Percentiles rank a stretch among this genome's conserved stretches.
These are phyloP conservation scores for Nitzschia inconspicua DNA, from an alignment of 108 stramenopile species.

Conservation along the genomic window DNA sequence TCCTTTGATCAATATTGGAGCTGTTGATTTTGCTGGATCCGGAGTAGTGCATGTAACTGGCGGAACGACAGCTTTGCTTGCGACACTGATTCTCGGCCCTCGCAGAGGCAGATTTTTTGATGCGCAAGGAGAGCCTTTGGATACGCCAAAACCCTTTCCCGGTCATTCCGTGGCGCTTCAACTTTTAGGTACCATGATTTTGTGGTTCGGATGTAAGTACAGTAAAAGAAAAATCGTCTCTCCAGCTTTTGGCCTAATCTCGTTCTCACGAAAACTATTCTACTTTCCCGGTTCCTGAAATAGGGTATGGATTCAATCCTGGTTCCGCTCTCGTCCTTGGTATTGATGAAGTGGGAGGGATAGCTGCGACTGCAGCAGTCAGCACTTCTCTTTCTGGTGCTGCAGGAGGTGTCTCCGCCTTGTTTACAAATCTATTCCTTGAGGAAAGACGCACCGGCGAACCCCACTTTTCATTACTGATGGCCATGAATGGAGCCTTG, in stretches of 20 bases:
- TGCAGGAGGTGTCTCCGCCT: conserved; percentile 41
- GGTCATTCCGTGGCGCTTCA: conserved; percentile 76
- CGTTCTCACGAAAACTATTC: not conserved
- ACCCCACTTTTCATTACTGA: conserved; percentile 38
- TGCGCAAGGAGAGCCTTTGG: conserved; percentile 47
- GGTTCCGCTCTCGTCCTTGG: conserved; percentile 74
- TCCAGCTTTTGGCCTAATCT: not conserved
- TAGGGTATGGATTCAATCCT: conserved; percentile 93
- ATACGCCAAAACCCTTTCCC: conserved; percentile 47
- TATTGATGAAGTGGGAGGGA: conserved; percentile 27
- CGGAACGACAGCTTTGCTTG: conserved; percentile 60
- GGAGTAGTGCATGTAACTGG: conserved; percentile 77
- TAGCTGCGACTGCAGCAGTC: conserved; percentile 74
- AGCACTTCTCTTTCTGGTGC: conserved; percentile 67
- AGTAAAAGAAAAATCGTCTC: not conserved
- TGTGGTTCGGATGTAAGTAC: conserved; percentile 84
- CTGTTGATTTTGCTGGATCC: conserved; percentile 78
- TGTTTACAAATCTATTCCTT: conserved; percentile 43
- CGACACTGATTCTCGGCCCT: conserved; percentile 49
- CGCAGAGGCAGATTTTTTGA: conserved; percentile 54
- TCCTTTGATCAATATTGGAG: conserved; percentile 43
- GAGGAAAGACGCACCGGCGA: conserved; percentile 47
- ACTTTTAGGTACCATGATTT: conserved; percentile 66
- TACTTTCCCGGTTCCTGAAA: conserved; percentile 48
- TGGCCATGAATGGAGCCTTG: conserved; percentile 60